These are phyloP conservation scores for Parastagonospora nodorum DNA, from an alignment of 2,329 filamentous ascomycete species.

Conservation along the genomic window DNA sequence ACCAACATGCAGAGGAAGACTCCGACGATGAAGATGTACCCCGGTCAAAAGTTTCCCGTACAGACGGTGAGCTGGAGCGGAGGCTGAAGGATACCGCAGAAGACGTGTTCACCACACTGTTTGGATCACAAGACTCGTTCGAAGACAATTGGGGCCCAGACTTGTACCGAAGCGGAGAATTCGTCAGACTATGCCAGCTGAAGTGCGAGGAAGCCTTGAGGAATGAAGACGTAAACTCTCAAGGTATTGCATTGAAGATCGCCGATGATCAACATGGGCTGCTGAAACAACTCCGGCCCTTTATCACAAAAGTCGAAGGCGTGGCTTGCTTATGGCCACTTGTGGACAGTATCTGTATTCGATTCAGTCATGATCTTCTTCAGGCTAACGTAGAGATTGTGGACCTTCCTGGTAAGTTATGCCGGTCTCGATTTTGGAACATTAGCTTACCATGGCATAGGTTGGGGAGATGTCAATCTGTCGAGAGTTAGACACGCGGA, in stretches of 20 bases:
- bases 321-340: slow-evolving; percentile 24
- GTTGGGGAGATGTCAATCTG: slow-evolving; percentile 29
- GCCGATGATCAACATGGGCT: slow-evolving; percentile 10
- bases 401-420: slow-evolving; percentile 27
- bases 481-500: slow-evolving; percentile 19
- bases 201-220: slow-evolving; percentile 21
- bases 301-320: slow-evolving; percentile 20
- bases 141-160: slow-evolving; percentile 9
- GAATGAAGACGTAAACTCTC: background rate
- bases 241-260: slow-evolving; percentile 1
- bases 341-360: slow-evolving; percentile 20
- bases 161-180: slow-evolving; percentile 13
- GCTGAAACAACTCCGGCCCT: slow-evolving; percentile 14
- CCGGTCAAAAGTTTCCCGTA: background rate
- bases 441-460: slow-evolving; percentile 4
- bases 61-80: slow-evolving; percentile 20
- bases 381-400: slow-evolving; percentile 19
- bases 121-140: slow-evolving; percentile 19
- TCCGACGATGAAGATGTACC: slow-evolving; percentile 20
- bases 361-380: slow-evolving; percentile 16
- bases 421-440: background rate
- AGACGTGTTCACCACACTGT: slow-evolving; percentile 25
- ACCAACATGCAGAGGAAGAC: slow-evolving; percentile 17
- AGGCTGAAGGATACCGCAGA: slow-evolving; percentile 23
- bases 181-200: slow-evolving; percentile 13